phyloP scores from a whole-genome alignment of 1,284 basidiomycete genomes.

The Melampsora larici-populina region DNA sequence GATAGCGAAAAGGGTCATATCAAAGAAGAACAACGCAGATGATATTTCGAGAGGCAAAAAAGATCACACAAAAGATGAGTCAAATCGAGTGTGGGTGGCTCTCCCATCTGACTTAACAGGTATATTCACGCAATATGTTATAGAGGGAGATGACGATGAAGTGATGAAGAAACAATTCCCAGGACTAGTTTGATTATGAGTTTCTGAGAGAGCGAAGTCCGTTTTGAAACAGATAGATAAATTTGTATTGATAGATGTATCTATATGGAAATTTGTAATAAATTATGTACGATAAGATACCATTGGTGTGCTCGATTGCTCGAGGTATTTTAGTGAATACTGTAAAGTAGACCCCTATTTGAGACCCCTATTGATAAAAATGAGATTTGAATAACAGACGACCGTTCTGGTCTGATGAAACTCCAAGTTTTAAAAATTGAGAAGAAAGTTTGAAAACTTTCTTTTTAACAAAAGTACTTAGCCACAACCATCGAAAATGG shows the following conservation, averaged over 20 bases:
- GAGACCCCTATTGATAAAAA: neutral
- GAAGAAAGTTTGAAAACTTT: neutral
- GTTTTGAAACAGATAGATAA: neutral
- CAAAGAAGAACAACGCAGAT: neutral
- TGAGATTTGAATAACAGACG: neutral
- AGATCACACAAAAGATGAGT: neutral
- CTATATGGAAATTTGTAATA: too few relatives aligned
- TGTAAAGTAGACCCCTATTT: neutral
- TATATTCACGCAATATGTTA: too few relatives aligned
- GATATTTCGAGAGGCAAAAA: too few relatives aligned
- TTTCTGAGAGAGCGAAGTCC: neutral
- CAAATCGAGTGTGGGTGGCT: too few relatives aligned
- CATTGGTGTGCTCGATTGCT: too few relatives aligned
- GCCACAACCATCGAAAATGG: neutral
- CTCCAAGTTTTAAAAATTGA: neutral
- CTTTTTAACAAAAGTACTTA: neutral
- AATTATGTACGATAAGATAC: too few relatives aligned
- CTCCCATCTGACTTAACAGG: too few relatives aligned
- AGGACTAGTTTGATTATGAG: neutral
- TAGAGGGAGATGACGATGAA: too few relatives aligned
- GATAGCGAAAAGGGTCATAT: neutral
- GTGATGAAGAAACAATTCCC: too few relatives aligned
- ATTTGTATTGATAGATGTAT: too few relatives aligned
- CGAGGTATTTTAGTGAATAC: too few relatives aligned
- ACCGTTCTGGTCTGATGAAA: neutral